Evolutionary conservation across 2,329 filamentous ascomycete species (phyloP).

Genomic region (Rachicladosporium sp.): DNA sequence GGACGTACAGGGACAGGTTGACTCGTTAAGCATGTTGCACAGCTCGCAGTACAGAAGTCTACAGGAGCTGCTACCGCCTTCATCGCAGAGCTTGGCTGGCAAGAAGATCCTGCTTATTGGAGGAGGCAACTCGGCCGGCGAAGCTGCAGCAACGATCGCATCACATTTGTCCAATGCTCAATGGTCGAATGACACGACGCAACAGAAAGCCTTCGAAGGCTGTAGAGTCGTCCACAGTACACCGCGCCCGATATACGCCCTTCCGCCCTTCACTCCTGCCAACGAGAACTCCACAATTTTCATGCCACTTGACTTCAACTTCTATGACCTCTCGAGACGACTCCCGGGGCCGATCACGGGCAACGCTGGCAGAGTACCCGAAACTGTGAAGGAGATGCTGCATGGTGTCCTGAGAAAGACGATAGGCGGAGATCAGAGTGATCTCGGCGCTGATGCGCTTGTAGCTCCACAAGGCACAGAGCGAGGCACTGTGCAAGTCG

Average conservation of each 20-base stretch:
- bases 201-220: slow-evolving; percentile 16
- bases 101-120: slow-evolving; percentile 63
- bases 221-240: slow-evolving; percentile 57
- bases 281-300: slow-evolving; percentile 38
- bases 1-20: slow-evolving; percentile 6
- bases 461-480: slow-evolving; percentile 7
- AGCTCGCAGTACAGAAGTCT: slow-evolving; percentile 55
- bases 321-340: slow-evolving; percentile 57
- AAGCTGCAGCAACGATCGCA: slow-evolving; percentile 62
- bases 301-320: slow-evolving; percentile 58
- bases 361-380: slow-evolving; percentile 50
- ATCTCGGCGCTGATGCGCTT: slow-evolving; percentile 17
- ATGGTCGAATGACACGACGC: slow-evolving; percentile 35
- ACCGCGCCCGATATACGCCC: slow-evolving; percentile 58
- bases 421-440: slow-evolving; percentile 34
- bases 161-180: slow-evolving; percentile 54
- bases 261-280: slow-evolving; percentile 42
- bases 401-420: slow-evolving; percentile 20
- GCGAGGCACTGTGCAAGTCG: slow-evolving; percentile 44
- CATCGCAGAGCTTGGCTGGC: slow-evolving; percentile 15
- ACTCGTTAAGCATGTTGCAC: slow-evolving; percentile 43
- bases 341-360: slow-evolving; percentile 47
- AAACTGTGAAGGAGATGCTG: slow-evolving; percentile 31
- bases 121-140: slow-evolving; percentile 71
- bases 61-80: slow-evolving; percentile 18